Evolutionary conservation across 1,139 yeast genomes (phyloP), one percentile per base, ranked within the genome.

Genomic region (Zygosaccharomyces sapae): DNA sequence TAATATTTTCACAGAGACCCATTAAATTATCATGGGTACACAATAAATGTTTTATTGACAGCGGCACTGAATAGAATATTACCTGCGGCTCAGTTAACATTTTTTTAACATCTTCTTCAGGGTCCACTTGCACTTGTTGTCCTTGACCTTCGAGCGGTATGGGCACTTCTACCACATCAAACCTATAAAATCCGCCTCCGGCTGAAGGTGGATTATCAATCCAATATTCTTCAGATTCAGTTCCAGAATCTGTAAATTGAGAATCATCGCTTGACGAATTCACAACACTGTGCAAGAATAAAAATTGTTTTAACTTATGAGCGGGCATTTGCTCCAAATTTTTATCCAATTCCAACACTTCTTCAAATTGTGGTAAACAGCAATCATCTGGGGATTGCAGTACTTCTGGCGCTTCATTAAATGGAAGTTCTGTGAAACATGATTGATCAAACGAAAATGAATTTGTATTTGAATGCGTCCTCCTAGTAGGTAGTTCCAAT

Each of bases 261-360:
- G 49, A 47, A 20, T 47, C 47, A 19, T 47, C 49, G 22, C 49
- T 47, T 18, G 46, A 43, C 12, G 49, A 43, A 40, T 47, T 47
- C 2, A 41, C 42, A 12, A 41, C 43, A 19, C 29, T 30, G 33
- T 47, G 49, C 42, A 47, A 16, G 10, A 47, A 47, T 19, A 47
- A 16, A 20, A 47, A 47, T 36, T 47, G 49, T 27, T 47, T 47
- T 18, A 36, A 22, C 36, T 38, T 37, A 25, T 41, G 39, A 24
- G 36, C 18, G 9, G 49, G 41, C 49, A 47, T 43, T 13, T 47
- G 44, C 10, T 36, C 47, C 5, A 47, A 18, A 27, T 19, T 31
- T 6, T 33, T 13, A 12, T 42, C 43, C 33, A 42, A 16, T 20
- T 36, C 46, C 13, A 46, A 20, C 2, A 46, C 43, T 9, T 46